Conservation (phyloP, 2,329 filamentous ascomycete species). For the Colletotrichum sp. region DNA sequence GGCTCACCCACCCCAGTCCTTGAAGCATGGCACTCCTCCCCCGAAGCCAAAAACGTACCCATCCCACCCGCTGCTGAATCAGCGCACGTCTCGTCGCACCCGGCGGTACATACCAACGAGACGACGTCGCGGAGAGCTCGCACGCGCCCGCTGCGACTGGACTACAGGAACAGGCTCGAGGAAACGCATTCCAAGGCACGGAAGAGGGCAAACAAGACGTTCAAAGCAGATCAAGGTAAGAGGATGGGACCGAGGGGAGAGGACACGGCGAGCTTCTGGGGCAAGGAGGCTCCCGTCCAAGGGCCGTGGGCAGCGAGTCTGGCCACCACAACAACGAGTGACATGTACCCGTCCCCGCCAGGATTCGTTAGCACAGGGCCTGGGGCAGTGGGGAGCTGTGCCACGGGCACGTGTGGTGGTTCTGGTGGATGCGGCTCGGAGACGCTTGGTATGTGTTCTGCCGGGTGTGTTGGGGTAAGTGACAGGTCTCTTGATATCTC, state of each 20-base stretch:
- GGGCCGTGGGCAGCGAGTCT: constrained; percentile 15
- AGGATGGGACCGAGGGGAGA: constrained; percentile 22
- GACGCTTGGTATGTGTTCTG: constrained; percentile 12
- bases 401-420: constrained; percentile 17
- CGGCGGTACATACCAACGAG: constrained; percentile 53
- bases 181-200: constrained; percentile 15
- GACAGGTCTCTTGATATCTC: neutral
- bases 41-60: constrained; percentile 45
- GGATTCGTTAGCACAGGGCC: constrained; percentile 5
- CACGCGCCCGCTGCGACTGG: neutral
- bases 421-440: constrained; percentile 14
- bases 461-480: constrained; percentile 20
- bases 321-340: constrained; percentile 3
- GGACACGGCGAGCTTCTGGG: constrained; percentile 18
- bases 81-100: constrained; percentile 74
- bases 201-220: constrained; percentile 10
- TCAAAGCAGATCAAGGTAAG: neutral
- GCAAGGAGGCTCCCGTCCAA: neutral
- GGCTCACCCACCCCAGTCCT: neutral
- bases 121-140: neutral
- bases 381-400: constrained; percentile 16
- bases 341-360: constrained; percentile 20
- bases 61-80: constrained; percentile 51
- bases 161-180: constrained; percentile 8
- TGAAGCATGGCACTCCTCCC: constrained; percentile 50